phyloP scores from a whole-genome alignment of 2,329 filamentous ascomycete genomes.

The Pseudogymnoascus sp. region DNA sequence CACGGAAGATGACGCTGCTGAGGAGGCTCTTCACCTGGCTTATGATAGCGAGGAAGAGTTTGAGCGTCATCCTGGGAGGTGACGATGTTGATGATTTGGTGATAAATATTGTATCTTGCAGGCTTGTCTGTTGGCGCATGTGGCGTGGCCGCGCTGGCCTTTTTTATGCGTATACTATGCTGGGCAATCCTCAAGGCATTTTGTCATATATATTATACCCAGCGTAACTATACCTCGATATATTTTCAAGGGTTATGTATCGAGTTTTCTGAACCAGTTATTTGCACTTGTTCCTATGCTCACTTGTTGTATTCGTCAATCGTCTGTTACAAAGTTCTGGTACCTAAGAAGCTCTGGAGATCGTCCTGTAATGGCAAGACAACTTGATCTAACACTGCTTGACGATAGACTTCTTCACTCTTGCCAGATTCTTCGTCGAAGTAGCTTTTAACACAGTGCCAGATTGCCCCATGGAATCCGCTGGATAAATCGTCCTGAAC shows the following conservation, averaged over 20 bases:
- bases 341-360: not conserved
- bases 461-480: not conserved
- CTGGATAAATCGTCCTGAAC: not conserved
- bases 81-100: not conserved
- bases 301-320: not conserved
- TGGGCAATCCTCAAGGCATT: not conserved
- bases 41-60: constrained; percentile 4
- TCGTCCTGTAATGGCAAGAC: not conserved
- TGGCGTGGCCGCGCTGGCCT: not conserved
- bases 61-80: not conserved
- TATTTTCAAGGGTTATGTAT: not conserved
- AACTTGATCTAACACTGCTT: not conserved
- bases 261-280: not conserved
- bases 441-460: not conserved
- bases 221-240: not conserved
- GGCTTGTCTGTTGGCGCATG: not conserved
- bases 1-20: not conserved
- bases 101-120: not conserved
- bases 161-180: not conserved
- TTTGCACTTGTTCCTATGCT: not conserved
- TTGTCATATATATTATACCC: not conserved
- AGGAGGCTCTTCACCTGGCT: not conserved
- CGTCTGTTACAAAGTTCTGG: not conserved
- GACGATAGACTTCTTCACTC: not conserved
- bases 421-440: not conserved